Evolutionary conservation across 805 yeast species (phyloP).

Genomic region (Candida xyloterini): DNA sequence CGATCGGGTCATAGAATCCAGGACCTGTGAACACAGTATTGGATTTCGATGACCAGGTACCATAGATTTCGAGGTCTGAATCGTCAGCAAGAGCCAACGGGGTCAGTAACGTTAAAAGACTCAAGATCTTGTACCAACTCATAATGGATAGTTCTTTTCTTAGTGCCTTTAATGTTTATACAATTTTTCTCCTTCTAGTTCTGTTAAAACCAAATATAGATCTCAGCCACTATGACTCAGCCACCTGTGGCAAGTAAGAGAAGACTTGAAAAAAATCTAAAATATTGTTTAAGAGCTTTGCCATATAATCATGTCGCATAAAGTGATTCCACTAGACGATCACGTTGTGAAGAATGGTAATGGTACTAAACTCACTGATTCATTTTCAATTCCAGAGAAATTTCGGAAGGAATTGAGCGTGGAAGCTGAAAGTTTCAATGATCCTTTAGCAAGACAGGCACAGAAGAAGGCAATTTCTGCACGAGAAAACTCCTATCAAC

Average conservation of each 20-base stretch:
- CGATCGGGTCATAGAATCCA: conserved; percentile 92
- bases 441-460: conserved; percentile 25
- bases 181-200: conserved; percentile 6
- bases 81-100: conserved; percentile 5
- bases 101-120: neutral
- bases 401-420: conserved; percentile 20
- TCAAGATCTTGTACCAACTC: conserved; percentile 5
- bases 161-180: conserved; percentile 1
- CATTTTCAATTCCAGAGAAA: conserved; percentile 25
- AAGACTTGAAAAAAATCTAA: neutral
- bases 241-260: conserved; percentile 11
- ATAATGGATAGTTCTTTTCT: neutral
- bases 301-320: conserved; percentile 3
- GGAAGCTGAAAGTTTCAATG: conserved; percentile 24
- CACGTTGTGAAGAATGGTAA: neutral
- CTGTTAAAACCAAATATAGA: conserved; percentile 3
- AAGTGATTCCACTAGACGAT: conserved; percentile 6
- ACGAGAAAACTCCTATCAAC: conserved; percentile 49
- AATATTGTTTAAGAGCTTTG: neutral
- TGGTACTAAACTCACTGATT: conserved; percentile 13
- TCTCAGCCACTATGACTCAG: conserved; percentile 6
- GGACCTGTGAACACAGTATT: conserved; percentile 97
- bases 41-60: conserved; percentile 95
- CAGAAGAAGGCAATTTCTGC: conserved; percentile 30
- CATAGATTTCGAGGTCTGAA: conserved; percentile 44